Evolutionary conservation across 2,329 filamentous ascomycete genomes (phyloP).

Genomic region (Phaeosphaeria sp.): DNA sequence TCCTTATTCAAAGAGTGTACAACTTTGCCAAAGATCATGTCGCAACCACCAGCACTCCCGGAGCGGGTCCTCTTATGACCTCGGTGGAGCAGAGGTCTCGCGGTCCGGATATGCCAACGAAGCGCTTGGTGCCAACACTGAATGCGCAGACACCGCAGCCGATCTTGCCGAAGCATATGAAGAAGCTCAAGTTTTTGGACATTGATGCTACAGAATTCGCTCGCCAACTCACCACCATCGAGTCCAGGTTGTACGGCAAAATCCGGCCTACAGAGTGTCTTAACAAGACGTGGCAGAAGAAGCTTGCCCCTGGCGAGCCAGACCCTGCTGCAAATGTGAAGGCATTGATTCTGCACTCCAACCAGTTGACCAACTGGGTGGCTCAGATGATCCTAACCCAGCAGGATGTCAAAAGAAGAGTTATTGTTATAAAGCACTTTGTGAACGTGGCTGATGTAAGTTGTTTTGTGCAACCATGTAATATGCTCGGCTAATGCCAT

Average conservation of each 20-base stretch:
- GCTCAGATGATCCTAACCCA: slow-evolving; percentile 98
- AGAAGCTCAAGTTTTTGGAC: slow-evolving; percentile 97
- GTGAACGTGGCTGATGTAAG: slow-evolving; percentile 92
- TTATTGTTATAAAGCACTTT: slow-evolving; percentile 98
- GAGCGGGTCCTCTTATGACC: slow-evolving; percentile 81
- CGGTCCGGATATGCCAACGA: slow-evolving; percentile 85
- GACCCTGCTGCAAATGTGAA: slow-evolving; percentile 95
- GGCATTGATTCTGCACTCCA: slow-evolving; percentile 94
- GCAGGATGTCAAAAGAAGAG: slow-evolving; percentile 91
- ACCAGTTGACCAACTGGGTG: slow-evolving; percentile 99
- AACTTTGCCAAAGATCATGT: slow-evolving; percentile 91
- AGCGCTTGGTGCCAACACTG: slow-evolving; percentile 85
- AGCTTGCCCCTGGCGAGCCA: slow-evolving; percentile 78
- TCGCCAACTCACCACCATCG: slow-evolving; percentile 95
- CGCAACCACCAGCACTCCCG: slow-evolving; percentile 90
- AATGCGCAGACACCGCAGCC: slow-evolving; percentile 82
- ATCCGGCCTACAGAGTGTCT: slow-evolving; percentile 95
- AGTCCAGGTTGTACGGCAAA: slow-evolving; percentile 92
- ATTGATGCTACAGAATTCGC: slow-evolving; percentile 97
- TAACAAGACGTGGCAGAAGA: slow-evolving; percentile 99
- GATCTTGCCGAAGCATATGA: slow-evolving; percentile 98
- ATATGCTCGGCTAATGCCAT: slow-evolving; percentile 27
- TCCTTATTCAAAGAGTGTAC: slow-evolving; percentile 86
- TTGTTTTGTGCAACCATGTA: slow-evolving; percentile 25
- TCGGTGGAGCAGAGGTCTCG: slow-evolving; percentile 87